These are phyloP conservation scores for Periconia digitata DNA, from an alignment of 2,329 filamentous ascomycete species.

Conservation along the genomic window DNA sequence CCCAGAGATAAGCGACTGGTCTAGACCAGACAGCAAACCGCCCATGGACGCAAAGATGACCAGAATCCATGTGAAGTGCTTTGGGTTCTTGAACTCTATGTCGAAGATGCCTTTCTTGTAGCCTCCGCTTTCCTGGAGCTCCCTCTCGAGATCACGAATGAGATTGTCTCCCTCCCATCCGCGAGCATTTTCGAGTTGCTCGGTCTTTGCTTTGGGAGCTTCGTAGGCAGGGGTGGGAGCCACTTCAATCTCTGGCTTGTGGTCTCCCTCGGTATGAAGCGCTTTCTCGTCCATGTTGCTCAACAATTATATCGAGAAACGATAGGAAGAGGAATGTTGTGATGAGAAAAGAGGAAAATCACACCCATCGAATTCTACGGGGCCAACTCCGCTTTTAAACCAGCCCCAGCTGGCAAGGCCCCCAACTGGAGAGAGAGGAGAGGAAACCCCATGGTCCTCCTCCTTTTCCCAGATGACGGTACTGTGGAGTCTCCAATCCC, in stretches of 20 bases:
- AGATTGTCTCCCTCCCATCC: conserved; percentile 50
- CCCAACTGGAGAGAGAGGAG: conserved; percentile 21
- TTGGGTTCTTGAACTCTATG: conserved; percentile 62
- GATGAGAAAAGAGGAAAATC: conserved; percentile 4
- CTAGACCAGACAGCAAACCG: conserved; percentile 70
- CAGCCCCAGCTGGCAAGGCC: conserved; percentile 1
- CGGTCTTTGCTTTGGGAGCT: conserved; percentile 33
- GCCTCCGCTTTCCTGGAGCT: conserved; percentile 35
- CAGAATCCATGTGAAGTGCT: conserved; percentile 67
- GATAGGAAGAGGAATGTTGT: conserved; percentile 7
- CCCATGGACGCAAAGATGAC: conserved; percentile 76
- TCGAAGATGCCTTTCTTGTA: conserved; percentile 52
- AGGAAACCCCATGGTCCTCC: conserved; percentile 23
- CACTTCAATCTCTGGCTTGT: conserved; percentile 23
- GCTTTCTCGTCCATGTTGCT: conserved; percentile 32
- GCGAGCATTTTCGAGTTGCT: conserved; percentile 34
- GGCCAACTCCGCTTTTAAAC: neutral
- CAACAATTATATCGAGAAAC: conserved; percentile 4
- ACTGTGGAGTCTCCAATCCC: conserved; percentile 28
- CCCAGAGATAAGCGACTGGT: conserved; percentile 72
- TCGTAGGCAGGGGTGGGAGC: conserved; percentile 23
- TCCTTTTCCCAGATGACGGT: conserved; percentile 16
- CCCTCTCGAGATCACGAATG: conserved; percentile 45
- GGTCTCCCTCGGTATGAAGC: conserved; percentile 10
- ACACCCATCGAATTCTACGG: neutral